Conservation (phyloP, 2,329 filamentous ascomycete species). For the Pseudocercospora eumusae region DNA sequence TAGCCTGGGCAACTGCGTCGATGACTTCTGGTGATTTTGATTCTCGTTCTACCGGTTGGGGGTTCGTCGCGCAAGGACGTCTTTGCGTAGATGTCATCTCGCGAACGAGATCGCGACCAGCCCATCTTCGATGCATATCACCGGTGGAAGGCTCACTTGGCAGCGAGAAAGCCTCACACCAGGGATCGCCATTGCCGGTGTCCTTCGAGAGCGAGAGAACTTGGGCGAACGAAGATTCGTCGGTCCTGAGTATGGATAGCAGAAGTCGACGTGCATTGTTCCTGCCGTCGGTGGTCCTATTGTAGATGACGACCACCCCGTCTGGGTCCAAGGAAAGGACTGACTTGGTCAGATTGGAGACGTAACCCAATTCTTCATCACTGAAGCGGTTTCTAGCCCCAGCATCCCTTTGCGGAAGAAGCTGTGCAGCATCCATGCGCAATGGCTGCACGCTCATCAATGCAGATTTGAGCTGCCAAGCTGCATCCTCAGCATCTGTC, state of each 20-base stretch:
- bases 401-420: constrained; percentile 13
- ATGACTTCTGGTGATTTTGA: background rate
- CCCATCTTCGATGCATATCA: constrained; percentile 3
- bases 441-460: constrained; percentile 22
- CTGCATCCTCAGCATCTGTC: constrained; percentile 35
- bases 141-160: background rate
- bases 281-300: constrained; percentile 11
- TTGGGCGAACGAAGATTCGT: background rate
- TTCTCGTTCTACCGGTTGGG: background rate
- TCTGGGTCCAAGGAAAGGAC: constrained; percentile 21
- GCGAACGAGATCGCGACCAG: constrained; percentile 4
- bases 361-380: constrained; percentile 24
- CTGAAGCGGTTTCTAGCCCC: constrained; percentile 12
- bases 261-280: constrained; percentile 29
- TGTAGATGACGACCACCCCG: constrained; percentile 17
- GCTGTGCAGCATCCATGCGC: constrained; percentile 23
- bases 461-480: constrained; percentile 28
- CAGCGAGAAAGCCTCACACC: background rate
- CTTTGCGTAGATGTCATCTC: background rate
- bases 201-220: background rate
- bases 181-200: background rate
- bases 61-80: background rate
- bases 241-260: constrained; percentile 9
- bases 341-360: constrained; percentile 28
- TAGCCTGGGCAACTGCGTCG: background rate